Base-by-base conservation (phyloP, 805 yeast species). In the Kodamaea hsintzibuensis region DNA sequence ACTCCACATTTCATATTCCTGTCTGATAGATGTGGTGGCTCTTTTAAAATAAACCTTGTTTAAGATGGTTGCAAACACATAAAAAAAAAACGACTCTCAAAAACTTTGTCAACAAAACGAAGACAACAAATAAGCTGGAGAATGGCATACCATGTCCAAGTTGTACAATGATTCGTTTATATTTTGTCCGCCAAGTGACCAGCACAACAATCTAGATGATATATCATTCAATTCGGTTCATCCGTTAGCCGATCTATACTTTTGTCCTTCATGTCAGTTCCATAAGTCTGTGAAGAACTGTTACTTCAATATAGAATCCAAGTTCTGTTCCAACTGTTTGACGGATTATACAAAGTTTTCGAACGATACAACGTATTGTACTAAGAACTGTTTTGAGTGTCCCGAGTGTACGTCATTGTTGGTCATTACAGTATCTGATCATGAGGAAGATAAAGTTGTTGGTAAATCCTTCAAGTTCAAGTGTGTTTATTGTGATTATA, bases 381-480 rank as follows among this genome's bases (percentile, higher is more conserved):
- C 64, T n/a, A 70, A 68, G 50, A 76, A 71, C 56, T 76, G 80
- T 57, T 74, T 74, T 52, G 64, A 59, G 25, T 76, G 80, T 54
- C 79, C 79, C 1, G 46, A 55, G 5, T 76, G 80, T 55, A 49
- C 57, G 2, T 59, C 74, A 0, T 62, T 65, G 33, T 52, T 74
- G 10, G 35, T 63, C 1, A 68, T 74, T 5, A 44, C 60, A 12
- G 50, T 57, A 14, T 55, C 60, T n/a, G 65, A 65, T 38, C 58
- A 54, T 33, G 35, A 39, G 6, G 45, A 47, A 7, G 46, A 49
- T 14, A 56, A 52, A 13, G 49, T 25, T 12, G 43, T 47, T 39
- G 73, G 73, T 1, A 79, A 77, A 57, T 51, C 64, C 2, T 80
- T 79, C 55, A 51, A 49, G 7, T 77, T 80, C 51, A 57, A 56